Base-by-base conservation (phyloP, 2,329 filamentous ascomycete genomes). In the Penicillium sp. region DNA sequence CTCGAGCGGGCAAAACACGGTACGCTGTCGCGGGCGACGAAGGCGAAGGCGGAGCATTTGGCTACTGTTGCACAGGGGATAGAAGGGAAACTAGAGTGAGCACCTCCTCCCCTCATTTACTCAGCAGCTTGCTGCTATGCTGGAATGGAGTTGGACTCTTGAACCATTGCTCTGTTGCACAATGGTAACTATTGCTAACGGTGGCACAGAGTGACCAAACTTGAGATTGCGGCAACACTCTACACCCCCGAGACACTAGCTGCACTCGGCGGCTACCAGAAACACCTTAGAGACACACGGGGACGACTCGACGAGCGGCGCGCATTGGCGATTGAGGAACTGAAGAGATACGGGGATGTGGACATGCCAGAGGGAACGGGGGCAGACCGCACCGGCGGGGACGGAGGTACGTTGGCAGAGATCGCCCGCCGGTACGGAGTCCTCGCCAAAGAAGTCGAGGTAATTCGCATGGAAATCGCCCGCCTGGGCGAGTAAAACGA, bases 1-100 rank as follows among this genome's bases (percentile, higher is more conserved):
- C 47, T 71, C 25, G 66, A 69, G 42, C 54, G 65, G 33, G 62
- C 53, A 16, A 68, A 69, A 39, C 63, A 68, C 44, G 67, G 67
- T 14, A 58, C 55, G 13, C 34, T 65, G 28, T 56, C 59, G 30
- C 54, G 63, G 37, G 64, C 56, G 36, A 62, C 55, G 15, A 67
- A 58, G 43, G 64, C 64, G 3, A 62, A 62, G 42, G 66, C 64
- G 10, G 67, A 69, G 33, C 60, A 69, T 54, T 44, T 71, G 41
- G 58, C 59, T 18, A 57, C 50, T 20, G 64, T 70, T 31, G 66
- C 68, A 31, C 54, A 60, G 33, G 59, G 57, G 11, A 41, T 71
- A 31, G 63, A 63, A 39, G 59, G 58, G 10, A 67, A 67, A 52
- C 41, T 64, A 20, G 59, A 54, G 66, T 68, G 60, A 42, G 62